Percentiles rank a stretch among this genome's conserved stretches.
Conservation (phyloP, 2,329 filamentous ascomycete genomes). For the Neonectria faginata region DNA sequence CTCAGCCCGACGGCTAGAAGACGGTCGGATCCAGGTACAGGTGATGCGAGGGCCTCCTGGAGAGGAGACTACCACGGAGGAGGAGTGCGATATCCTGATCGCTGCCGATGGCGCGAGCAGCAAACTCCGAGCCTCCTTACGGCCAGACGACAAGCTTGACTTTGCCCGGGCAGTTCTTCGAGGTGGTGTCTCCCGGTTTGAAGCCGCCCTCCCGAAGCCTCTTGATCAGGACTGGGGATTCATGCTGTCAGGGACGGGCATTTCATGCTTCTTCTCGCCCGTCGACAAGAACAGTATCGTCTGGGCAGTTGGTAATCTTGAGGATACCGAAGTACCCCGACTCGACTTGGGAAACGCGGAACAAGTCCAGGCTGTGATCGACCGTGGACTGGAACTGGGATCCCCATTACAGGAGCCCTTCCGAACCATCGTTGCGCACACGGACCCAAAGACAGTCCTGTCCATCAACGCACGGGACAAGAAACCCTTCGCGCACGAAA, state of each 20-base stretch:
- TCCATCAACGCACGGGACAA: slow-evolving; percentile 59
- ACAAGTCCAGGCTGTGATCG: slow-evolving; percentile 47
- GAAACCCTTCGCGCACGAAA: slow-evolving; percentile 54
- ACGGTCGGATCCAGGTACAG: slow-evolving; percentile 42
- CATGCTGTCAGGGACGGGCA: slow-evolving; percentile 53
- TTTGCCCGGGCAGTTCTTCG: slow-evolving; percentile 56
- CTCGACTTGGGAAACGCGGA: slow-evolving; percentile 33
- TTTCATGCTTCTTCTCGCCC: slow-evolving; percentile 58
- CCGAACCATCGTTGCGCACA: slow-evolving; percentile 52
- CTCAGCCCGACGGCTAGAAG: slow-evolving; percentile 35
- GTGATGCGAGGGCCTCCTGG: slow-evolving; percentile 22
- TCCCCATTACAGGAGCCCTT: slow-evolving; percentile 54
- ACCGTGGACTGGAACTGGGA: slow-evolving; percentile 49
- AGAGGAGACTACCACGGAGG: slow-evolving; percentile 18
- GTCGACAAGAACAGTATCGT: slow-evolving; percentile 55
- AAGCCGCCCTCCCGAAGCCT: slow-evolving; percentile 48
- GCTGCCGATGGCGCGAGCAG: slow-evolving; percentile 59
- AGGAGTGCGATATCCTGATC: slow-evolving; percentile 56
- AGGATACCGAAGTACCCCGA: slow-evolving; percentile 31
- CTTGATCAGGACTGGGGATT: slow-evolving; percentile 56
- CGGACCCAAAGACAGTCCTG: slow-evolving; percentile 53
- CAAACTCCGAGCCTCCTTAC: slow-evolving; percentile 53
- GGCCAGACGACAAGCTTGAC: slow-evolving; percentile 54
- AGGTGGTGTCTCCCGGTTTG: slow-evolving; percentile 54
- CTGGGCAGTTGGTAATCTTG: slow-evolving; percentile 57